These are phyloP conservation scores for Truncatella angustata DNA, from an alignment of 2,329 filamentous ascomycete species.

Conservation along the genomic window DNA sequence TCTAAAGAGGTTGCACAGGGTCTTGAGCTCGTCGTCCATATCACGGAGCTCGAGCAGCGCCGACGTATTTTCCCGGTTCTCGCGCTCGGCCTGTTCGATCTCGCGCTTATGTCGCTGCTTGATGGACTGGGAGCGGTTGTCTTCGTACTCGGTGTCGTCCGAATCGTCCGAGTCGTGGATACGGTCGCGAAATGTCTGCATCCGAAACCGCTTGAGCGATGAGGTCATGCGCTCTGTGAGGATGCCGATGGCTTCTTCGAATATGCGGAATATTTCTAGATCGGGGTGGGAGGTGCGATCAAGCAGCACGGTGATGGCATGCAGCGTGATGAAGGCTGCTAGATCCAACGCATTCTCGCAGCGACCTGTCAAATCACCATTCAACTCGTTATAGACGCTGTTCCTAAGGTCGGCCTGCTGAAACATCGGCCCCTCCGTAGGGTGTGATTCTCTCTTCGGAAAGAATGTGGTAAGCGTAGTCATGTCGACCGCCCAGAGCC, in stretches of 20 bases:
- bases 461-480: conserved; percentile 55
- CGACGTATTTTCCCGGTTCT: conserved; percentile 63
- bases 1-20: conserved; percentile 56
- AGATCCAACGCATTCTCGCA: conserved; percentile 63
- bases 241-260: conserved; percentile 64
- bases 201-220: conserved; percentile 61
- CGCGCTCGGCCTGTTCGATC: conserved; percentile 44
- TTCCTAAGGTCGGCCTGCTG: conserved; percentile 61
- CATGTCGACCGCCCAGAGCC: conserved; percentile 58
- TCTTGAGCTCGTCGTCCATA: conserved; percentile 62
- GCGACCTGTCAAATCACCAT: conserved; percentile 60
- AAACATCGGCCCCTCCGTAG: conserved; percentile 53
- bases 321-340: conserved; percentile 59
- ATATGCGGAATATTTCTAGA: conserved; percentile 62
- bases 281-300: conserved; percentile 60
- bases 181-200: conserved; percentile 51
- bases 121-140: conserved; percentile 37
- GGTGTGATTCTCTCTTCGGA: conserved; percentile 51
- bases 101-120: conserved; percentile 41
- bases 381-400: conserved; percentile 64
- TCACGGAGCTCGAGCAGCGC: conserved; percentile 62
- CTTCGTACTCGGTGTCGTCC: conserved; percentile 41
- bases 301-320: conserved; percentile 61
- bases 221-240: conserved; percentile 61
- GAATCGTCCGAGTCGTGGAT: conserved; percentile 35